These are phyloP conservation scores for Choiromyces venosus DNA, from an alignment of 495 filamentous ascomycete species.

Conservation along the genomic window DNA sequence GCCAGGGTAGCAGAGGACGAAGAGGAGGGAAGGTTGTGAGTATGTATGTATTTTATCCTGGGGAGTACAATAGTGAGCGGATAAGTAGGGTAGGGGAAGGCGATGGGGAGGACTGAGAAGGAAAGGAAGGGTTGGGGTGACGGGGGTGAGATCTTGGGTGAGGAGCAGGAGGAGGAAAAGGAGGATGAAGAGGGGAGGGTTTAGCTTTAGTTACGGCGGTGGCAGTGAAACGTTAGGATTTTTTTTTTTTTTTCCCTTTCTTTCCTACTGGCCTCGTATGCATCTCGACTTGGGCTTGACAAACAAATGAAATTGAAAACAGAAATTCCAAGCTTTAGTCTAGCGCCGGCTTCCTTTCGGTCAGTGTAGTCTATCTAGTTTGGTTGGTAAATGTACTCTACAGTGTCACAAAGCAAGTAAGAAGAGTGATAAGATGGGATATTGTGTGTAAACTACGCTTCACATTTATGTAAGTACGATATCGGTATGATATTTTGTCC, in stretches of 20 bases:
- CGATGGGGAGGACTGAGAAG: neutral
- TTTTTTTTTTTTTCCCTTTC: neutral
- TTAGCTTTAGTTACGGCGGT: neutral
- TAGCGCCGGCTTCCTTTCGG: neutral
- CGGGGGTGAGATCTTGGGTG: neutral
- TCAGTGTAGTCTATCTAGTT: neutral
- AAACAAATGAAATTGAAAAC: neutral
- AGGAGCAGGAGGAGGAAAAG: neutral
- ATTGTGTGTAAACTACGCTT: neutral
- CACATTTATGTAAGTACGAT: neutral
- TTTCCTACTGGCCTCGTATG: neutral
- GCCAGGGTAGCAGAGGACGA: constrained; percentile 21
- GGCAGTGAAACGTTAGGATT: neutral
- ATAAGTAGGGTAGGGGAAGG: neutral
- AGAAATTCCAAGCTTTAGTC: neutral
- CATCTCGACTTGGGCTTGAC: neutral
- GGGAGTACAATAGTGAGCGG: neutral
- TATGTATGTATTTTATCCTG: constrained; percentile 5
- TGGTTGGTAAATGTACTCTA: neutral
- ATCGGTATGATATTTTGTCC: neutral
- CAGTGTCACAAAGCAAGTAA: neutral
- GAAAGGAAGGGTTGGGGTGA: neutral
- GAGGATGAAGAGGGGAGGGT: neutral
- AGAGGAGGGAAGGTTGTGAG: constrained; percentile 21
- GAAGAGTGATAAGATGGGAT: neutral